Conservation (phyloP, 306 rosid genomes). For the Crotalaria pallida region DNA sequence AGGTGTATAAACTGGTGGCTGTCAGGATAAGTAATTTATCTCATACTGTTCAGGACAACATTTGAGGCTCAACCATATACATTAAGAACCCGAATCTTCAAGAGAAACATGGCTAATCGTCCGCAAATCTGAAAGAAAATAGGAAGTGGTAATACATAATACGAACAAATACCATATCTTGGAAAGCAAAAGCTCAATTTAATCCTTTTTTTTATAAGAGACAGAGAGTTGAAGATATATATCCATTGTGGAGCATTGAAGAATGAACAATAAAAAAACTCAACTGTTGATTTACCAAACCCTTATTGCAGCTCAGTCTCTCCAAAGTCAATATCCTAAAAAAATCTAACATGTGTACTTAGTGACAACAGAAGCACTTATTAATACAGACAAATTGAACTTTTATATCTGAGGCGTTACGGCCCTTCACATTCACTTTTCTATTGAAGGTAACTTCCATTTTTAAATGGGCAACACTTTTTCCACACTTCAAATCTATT, state of each 20-base stretch:
- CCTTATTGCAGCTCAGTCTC: constrained; percentile 3
- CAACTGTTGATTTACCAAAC: not conserved
- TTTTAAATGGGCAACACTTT: not conserved
- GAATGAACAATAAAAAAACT: not conserved
- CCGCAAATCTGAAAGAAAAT: not conserved
- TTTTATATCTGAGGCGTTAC: not conserved
- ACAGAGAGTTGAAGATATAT: not conserved
- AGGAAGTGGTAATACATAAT: not conserved
- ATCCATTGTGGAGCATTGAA: not conserved
- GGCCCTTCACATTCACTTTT: not conserved
- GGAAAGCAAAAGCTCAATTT: not conserved
- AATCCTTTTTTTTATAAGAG: not conserved
- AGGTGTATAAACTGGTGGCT: not conserved
- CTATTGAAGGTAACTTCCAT: not conserved
- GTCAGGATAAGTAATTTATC: not conserved
- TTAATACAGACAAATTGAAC: not conserved
- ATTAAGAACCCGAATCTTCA: not conserved
- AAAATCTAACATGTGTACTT: not conserved
- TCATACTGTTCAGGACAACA: not conserved
- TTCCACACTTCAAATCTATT: constrained; percentile 11
- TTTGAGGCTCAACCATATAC: not conserved
- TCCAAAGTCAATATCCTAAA: not conserved
- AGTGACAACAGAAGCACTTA: not conserved
- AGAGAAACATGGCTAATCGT: not conserved
- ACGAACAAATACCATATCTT: not conserved